Evolutionary conservation across 352 stramenopile genomes (phyloP), one percentile per base, ranked within the genome.

Genomic region (Pythium scleroteichum): DNA sequence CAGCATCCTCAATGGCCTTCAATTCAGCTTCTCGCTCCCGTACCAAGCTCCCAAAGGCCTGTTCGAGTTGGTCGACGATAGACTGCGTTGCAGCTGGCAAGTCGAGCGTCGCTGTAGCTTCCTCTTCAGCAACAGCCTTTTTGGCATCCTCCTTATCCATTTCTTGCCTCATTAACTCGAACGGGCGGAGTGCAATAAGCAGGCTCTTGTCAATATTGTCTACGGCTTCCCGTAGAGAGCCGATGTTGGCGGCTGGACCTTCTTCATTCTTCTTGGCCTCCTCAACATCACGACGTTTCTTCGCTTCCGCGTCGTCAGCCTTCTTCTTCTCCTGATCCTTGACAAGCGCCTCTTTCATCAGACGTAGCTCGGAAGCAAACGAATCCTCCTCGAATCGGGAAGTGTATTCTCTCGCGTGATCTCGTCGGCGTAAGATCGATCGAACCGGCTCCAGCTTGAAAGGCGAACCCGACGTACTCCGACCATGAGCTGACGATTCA

Each of bases 141-240:
- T 59, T 14, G 0, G 56, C 60, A 9, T 78, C 63, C 14, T 62
- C 53, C 14, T 71, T 53, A 9, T 80, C 65, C n/a, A 75, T 52
- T 41, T 77, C 71, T 32, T 71, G 63, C 29, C 59, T 59, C 32
- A 66, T 57, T 6, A 69, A 66, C 44, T 85, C 71, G 23, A 88
- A 86, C 14, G 79, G 79, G 33, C 79, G 76, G 3, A 87, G 42
- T 5, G 76, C 76, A 23, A 85, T 60, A 3, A 82, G 50, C 10
- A 88, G 49, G 10, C 66, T 64, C 29, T 78, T 69, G 29, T 76
- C 74, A 41, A 88, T 88, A 8, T 23, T 41, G 19, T 69, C 62
- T 1, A 64, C 54, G 6, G 41, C 55, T 38, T 64, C 62, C 23
- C 54, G 38, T 13, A 64, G 38, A 1, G 53, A 60, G 1, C 22